phyloP scores from a whole-genome alignment of 2,329 filamentous ascomycete genomes.

The Pseudocercospora crystallina region DNA sequence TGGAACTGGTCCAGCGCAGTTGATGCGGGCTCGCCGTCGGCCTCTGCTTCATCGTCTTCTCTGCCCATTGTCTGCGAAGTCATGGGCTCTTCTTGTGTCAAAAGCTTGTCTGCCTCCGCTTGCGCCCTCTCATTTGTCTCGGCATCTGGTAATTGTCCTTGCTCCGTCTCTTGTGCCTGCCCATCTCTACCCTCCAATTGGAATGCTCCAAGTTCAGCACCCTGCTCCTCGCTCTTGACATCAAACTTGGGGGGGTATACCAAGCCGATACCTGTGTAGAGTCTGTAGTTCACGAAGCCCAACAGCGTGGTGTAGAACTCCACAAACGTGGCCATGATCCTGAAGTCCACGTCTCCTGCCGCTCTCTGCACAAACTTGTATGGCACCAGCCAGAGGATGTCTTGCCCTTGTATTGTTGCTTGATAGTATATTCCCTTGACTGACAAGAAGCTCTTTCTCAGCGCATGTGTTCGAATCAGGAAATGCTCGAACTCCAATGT shows the following conservation, averaged over 20 bases:
- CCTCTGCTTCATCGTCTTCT: constrained; percentile 31
- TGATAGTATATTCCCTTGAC: constrained; percentile 99
- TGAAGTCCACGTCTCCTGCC: constrained; percentile 91
- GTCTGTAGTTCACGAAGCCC: constrained; percentile 91
- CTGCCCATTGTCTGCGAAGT: constrained; percentile 36
- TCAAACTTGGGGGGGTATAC: constrained; percentile 97
- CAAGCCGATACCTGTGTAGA: constrained; percentile 87
- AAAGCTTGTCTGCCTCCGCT: constrained; percentile 49
- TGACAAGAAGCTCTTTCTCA: constrained; percentile 94
- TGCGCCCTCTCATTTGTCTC: constrained; percentile 44
- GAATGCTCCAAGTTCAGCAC: constrained; percentile 87
- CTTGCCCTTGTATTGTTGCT: constrained; percentile 93
- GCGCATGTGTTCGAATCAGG: constrained; percentile 83
- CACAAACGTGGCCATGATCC: constrained; percentile 98
- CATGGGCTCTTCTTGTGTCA: constrained; percentile 40
- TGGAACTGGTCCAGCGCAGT: constrained; percentile 85
- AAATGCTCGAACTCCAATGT: constrained; percentile 98
- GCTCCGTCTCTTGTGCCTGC: constrained; percentile 31
- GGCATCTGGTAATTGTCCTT: constrained; percentile 28
- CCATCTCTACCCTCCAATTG: constrained; percentile 75
- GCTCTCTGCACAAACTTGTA: constrained; percentile 97
- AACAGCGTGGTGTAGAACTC: constrained; percentile 98
- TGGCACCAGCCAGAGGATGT: constrained; percentile 93
- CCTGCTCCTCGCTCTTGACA: constrained; percentile 78
- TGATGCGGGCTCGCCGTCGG: constrained; percentile 13